phyloP scores from a whole-genome alignment of 371 early-diverging fungal species.

The Rhizomucor miehei region DNA sequence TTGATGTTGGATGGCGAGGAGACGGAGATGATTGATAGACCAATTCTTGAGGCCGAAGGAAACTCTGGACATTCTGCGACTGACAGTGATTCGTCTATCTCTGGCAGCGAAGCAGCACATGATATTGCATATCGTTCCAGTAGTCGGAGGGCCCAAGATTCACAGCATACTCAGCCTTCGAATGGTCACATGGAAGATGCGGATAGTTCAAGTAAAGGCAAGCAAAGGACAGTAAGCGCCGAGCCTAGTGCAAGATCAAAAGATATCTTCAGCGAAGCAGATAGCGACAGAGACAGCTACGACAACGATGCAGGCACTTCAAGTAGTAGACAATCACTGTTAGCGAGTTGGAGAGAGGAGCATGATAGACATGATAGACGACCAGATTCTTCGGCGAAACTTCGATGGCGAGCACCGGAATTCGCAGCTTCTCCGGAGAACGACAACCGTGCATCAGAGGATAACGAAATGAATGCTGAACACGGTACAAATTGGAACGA shows the following conservation, averaged over 20 bases:
- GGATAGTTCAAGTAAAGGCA: background rate
- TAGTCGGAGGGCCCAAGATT: too few species aligned
- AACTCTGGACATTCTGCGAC: too few species aligned
- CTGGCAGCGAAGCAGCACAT: too few species aligned
- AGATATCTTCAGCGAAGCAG: too few species aligned
- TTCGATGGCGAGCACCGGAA: slow-evolving; percentile 18
- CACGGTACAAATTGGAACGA: background rate
- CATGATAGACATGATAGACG: slow-evolving; percentile 8
- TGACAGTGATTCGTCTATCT: too few species aligned
- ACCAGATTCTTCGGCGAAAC: slow-evolving; percentile 6
- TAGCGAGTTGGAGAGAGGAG: slow-evolving; percentile 12
- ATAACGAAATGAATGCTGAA: background rate
- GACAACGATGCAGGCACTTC: slow-evolving; percentile 3
- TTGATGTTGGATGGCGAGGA: background rate
- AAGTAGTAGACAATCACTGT: slow-evolving; percentile 5
- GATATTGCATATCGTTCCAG: too few species aligned
- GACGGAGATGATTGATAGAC: background rate
- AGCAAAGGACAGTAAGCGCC: background rate
- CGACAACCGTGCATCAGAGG: slow-evolving; percentile 1
- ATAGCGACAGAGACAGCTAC: background rate
- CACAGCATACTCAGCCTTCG: too few species aligned
- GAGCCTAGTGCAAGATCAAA: background rate
- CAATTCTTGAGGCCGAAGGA: too few species aligned
- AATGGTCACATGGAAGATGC: too few species aligned
- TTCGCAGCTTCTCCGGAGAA: slow-evolving; percentile 2